phyloP scores from a whole-genome alignment of 2,329 filamentous ascomycete species.

The Neopestalotiopsis sp. region DNA sequence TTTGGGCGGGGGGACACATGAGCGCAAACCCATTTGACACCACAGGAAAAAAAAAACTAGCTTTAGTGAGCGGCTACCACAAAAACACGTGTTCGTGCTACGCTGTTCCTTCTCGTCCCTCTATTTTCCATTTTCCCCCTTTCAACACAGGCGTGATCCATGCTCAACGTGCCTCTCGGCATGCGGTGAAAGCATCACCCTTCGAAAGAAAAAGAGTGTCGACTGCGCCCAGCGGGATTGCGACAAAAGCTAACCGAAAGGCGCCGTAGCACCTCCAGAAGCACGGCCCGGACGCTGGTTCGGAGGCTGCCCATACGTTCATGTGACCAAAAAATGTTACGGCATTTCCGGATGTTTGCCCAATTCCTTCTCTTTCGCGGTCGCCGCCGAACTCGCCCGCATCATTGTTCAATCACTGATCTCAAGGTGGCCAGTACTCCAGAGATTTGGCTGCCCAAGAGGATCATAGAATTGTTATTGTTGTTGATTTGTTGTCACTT shows the following conservation, averaged over 20 bases:
- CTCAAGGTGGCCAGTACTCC: not conserved
- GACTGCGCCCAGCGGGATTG: conserved; percentile 5
- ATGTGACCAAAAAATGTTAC: not conserved
- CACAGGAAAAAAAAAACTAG: not conserved
- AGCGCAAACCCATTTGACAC: not conserved
- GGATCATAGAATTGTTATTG: not conserved
- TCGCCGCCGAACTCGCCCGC: not conserved
- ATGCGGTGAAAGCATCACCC: not conserved
- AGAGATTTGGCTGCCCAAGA: not conserved
- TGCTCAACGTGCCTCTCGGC: not conserved
- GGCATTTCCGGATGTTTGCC: not conserved
- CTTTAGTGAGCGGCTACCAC: not conserved
- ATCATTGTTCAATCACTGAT: not conserved
- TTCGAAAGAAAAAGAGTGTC: not conserved
- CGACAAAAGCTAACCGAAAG: not conserved
- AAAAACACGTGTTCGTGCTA: conserved; percentile 1
- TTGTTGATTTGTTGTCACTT: not conserved
- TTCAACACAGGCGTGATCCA: not conserved
- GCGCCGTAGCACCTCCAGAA: not conserved
- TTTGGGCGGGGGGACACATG: not conserved
- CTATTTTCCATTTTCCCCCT: not conserved
- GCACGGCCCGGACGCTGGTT: conserved; percentile 12
- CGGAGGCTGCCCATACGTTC: not conserved
- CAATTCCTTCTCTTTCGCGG: not conserved
- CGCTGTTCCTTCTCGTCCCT: not conserved